Base-by-base conservation (phyloP, 169 alveolate genomes). In the Cryptosporidium meleagridis region DNA sequence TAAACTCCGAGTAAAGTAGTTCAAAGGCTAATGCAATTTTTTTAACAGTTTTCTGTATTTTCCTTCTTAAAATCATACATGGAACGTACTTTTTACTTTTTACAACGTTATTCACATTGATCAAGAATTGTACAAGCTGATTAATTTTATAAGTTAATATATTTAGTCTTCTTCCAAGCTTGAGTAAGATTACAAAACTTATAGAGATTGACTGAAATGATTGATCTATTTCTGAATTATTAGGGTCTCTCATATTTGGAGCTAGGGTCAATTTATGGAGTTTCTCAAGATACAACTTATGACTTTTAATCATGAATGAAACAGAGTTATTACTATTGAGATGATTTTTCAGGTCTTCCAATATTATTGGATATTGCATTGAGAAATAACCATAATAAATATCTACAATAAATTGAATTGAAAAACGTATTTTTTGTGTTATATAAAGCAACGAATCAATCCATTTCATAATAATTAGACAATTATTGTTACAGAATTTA, bases 11-110 rank as follows among this genome's bases (percentile, higher is more conserved):
- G 21, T 61, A 41, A 6, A 80, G 16, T 4, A 80, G 1, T 26
- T 80, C 89, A 41, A 80, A 80, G 14, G 73, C 41, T 23, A 80
- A 61, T 12, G 33, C 70, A 59, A 80, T 44, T 6, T 67, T 65
- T 80, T 61, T 80, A 61, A 61, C 59, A 4, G 31, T 65, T 37
- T 37, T n/a, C 41, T 80, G 80, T 3, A 80, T 21, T 44, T 65
- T 80, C 44, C 89, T 59, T 31, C 75, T 80, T 48, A 80, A n/a
- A 6, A 59, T n/a, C 55, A 61, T 44, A 80, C 89, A 80, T 14
- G 89, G 75, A 23, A 80, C 23, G n/a, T 65, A 33, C 53, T 44
- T 80, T 62, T 23, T 62, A 8, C 62, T 41, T 33, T n/a, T 53
- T n/a, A 73, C 5, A 23, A 41, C 37, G n/a, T 37, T 39, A 61